These are phyloP conservation scores for Trichoderma guizhouense DNA, from an alignment of 2,329 filamentous ascomycete genomes.

Conservation along the genomic window DNA sequence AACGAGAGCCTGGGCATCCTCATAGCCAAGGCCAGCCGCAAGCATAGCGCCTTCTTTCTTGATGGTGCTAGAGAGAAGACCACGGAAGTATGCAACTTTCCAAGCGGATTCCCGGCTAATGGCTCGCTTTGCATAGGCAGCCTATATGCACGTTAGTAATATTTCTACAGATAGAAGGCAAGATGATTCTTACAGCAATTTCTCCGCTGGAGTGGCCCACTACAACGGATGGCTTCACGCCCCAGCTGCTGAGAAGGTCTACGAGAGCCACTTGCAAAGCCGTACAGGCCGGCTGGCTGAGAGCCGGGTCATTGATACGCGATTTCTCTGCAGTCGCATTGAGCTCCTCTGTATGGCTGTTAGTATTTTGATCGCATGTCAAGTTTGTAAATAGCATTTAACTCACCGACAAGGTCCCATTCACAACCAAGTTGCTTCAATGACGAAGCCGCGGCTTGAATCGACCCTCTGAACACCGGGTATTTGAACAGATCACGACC, in stretches of 20 bases:
- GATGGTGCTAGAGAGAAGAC: neutral
- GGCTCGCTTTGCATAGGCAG: neutral
- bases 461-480: neutral
- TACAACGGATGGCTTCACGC: neutral
- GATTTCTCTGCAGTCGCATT: neutral
- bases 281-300: neutral
- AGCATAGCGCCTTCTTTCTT: neutral
- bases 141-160: neutral
- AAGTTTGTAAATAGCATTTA: neutral
- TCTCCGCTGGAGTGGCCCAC: neutral
- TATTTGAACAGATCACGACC: neutral
- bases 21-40: neutral
- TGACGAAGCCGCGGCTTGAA: neutral
- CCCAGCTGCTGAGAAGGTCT: neutral
- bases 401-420: neutral
- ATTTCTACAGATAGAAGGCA: neutral
- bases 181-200: neutral
- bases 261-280: neutral
- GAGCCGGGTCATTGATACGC: neutral
- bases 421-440: neutral
- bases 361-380: neutral
- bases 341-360: neutral
- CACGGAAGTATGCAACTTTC: neutral
- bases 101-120: neutral
- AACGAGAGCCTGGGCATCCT: neutral